Evolutionary conservation across 2,329 filamentous ascomycete species (phyloP), one percentile per base, ranked within the genome.

Genomic region (Trichoderma afroharzianum): DNA sequence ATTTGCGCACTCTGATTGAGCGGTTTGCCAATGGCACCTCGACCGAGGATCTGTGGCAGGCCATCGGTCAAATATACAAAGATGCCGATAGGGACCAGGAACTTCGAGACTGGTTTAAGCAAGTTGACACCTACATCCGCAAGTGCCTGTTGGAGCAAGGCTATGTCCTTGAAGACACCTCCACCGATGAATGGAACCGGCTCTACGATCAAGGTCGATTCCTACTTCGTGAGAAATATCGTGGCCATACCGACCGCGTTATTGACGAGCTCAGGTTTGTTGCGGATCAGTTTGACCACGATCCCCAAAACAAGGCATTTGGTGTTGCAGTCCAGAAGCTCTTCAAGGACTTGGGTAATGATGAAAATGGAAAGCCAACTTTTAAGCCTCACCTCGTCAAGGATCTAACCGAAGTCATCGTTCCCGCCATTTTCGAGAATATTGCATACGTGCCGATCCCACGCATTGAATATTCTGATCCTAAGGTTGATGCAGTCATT

Each of bases 1-100:
- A 97, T 79, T 86, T 82, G 83, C 86, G 93, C 89, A 93, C 90
- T 9, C 86, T 99, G 24, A 91, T 99, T 75, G 96, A 98, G 85
- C 92, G 96, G 62, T 98, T 98, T 77, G 96, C 96, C 79, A 98
- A 99, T 81, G 91, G 91, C 78, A 98, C 96, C 9, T 98, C 95
- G 0, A 90, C 91, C 39, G 92, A 97, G 74, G 93, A 97, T 75
- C 85, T 98, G 4, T 94, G 96, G 83, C 90, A 92, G 21, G 90
- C 94, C 0, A 91, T 99, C 81, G 91, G 94, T 75, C 88, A 90
- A 74, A 91, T 99, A 76, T 98, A 98, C 84, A 85, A 86, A 63
- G 93, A 97, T 80, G 94, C 96, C 5, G 93, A 98, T 74, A 87
- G 87, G 24, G 96, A 99, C 75, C 89, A 91, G 0, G 93, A 98